These are phyloP conservation scores for Globisporangium cederbergense DNA, from an alignment of 352 stramenopile species.

Conservation along the genomic window DNA sequence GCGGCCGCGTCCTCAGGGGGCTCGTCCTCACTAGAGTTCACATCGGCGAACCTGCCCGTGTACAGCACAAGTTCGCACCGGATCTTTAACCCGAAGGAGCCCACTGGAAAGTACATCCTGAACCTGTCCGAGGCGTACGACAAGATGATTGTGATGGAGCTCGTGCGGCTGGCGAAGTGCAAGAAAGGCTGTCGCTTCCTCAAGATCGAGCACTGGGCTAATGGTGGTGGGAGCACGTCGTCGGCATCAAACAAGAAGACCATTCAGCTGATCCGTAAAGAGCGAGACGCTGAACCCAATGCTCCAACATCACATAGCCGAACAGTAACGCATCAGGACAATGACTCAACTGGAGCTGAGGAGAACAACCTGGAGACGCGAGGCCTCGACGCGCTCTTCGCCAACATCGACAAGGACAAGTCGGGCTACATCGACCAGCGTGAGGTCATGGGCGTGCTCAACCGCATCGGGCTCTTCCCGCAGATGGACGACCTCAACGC, in stretches of 20 bases:
- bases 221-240: background rate
- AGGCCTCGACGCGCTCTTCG: conserved; percentile 61
- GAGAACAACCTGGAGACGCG: conserved; percentile 52
- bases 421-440: conserved; percentile 50
- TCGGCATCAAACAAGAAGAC: conserved; percentile 24
- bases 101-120: conserved; percentile 65
- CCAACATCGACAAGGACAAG: conserved; percentile 58
- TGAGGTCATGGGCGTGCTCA: conserved; percentile 61
- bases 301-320: background rate
- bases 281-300: conserved; percentile 20
- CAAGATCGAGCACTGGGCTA: conserved; percentile 49
- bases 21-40: conserved; percentile 21
- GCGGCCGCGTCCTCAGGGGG: background rate
- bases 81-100: conserved; percentile 73
- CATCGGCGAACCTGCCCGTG: conserved; percentile 31
- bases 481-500: conserved; percentile 37
- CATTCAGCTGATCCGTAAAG: conserved; percentile 49
- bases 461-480: conserved; percentile 65
- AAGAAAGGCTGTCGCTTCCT: conserved; percentile 76
- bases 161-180: conserved; percentile 66
- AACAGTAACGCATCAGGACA: background rate
- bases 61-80: conserved; percentile 34
- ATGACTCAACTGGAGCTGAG: conserved; percentile 9
- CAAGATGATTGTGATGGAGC: conserved; percentile 70
- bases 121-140: conserved; percentile 69